Evolutionary conservation across 371 early-diverging fungal species (phyloP), one percentile per base, ranked within the genome.

Genomic region (Mucor mucedo): DNA sequence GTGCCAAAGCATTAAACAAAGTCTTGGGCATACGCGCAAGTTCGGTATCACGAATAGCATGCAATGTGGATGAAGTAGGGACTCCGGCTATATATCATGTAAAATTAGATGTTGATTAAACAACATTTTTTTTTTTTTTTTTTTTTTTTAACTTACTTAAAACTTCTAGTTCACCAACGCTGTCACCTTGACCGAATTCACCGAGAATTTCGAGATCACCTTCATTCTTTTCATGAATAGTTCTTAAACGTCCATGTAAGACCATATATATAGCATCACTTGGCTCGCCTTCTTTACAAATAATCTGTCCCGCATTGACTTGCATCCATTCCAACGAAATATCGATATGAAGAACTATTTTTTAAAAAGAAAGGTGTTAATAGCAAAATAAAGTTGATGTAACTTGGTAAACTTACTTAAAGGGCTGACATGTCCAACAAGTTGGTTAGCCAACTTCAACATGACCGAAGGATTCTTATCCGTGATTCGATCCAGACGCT

Each of bases 1-100:
- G 71, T 14, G 96, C 91, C 33, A 98, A 84, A 5, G 97, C 92
- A 62, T 93, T 91, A 76, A 98, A 96, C 44, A 98, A 80, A 0
- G 95, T 92, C 58, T 92, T 93, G 1, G 99, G 99, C 84, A 98
- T 90, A n/a, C 95, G 85, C 11, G 96, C 95, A 10, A 98, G 82
- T 72, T 98, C 98, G 1, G 96, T 89, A 71, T 98, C 98, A 47
- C 99, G 92, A 64, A 98, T 98, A 5, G 99, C 98, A 68, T 98
- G 96, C 13, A 98, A 81, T 4, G 95, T 97, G n/a, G 89, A 87
- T n/a, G 89, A 85, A 47, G 95, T 87, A 1, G 87, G 86, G 6
- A 85, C 78, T 58, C 86, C 91, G 68, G 91, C 83, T 78, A 66
- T 11, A 47, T 52, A 47, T 10, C 41, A 41, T 50, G 42, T 53